Percentiles rank a stretch among this genome's conserved stretches.
Conservation (phyloP, 2,329 filamentous ascomycete species). For the Aureobasidium lini region DNA sequence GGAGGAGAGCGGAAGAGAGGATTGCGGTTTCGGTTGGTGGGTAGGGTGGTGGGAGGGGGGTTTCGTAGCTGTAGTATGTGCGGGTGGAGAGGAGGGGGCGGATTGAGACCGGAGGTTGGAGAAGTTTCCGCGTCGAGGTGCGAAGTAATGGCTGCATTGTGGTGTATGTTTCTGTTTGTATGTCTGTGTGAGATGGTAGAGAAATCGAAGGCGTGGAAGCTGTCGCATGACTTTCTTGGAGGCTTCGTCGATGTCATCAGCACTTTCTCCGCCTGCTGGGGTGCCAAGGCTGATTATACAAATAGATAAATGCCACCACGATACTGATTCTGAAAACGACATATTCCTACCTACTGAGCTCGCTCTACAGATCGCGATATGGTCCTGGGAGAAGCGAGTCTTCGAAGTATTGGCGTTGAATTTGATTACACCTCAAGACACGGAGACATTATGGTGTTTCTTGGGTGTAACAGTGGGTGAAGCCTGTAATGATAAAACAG, state of each 20-base stretch:
- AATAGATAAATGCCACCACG: not conserved
- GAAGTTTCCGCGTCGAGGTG: not conserved
- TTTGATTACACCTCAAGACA: no score
- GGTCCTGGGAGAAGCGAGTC: no score
- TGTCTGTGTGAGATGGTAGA: not conserved
- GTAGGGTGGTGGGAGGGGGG: constrained; percentile 57
- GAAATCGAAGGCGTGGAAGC: not conserved
- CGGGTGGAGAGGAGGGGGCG: constrained; percentile 22
- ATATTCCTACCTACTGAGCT: no score
- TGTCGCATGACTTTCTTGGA: not conserved
- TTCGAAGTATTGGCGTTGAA: no score
- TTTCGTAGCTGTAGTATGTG: constrained; percentile 67
- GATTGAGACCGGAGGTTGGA: constrained; percentile 17
- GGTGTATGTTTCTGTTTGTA: not conserved
- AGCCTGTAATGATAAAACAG: no score
- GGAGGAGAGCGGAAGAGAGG: constrained; percentile 68
- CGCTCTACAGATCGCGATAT: no score
- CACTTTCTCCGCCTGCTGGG: not conserved
- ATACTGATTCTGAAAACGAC: no score
- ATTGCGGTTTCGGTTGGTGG: constrained; percentile 64
- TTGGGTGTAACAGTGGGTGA: no score
- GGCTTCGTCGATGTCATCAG: constrained; percentile 1
- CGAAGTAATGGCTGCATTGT: not conserved
- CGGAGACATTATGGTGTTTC: no score
- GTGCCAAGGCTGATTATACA: constrained; percentile 4